Evolutionary conservation across 163 green algal species (phyloP).

Genomic region (Scenedesmus sp.): DNA sequence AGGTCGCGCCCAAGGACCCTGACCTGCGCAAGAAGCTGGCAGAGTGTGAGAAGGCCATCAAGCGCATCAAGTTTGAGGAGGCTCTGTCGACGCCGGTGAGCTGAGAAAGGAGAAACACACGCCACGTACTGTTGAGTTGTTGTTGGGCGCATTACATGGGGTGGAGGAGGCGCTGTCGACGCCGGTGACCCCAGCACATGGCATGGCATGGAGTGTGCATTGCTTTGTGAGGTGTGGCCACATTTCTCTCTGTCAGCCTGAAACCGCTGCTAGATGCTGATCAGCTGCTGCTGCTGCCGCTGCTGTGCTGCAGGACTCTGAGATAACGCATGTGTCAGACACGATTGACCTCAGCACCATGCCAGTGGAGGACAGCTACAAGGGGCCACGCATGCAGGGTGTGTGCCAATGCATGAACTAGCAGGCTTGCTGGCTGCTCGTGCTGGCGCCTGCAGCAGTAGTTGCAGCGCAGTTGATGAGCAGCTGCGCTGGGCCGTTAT

Average conservation of each 20-base stretch:
- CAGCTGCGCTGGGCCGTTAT: too few species aligned
- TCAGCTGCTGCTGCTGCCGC: background rate
- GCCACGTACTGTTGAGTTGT: background rate
- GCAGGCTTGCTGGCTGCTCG: too few species aligned
- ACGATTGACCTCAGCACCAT: constrained; percentile 83
- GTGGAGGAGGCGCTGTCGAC: too few species aligned
- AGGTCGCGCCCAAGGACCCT: constrained; percentile 87
- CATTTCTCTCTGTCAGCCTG: too few species aligned
- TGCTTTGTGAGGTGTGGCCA: background rate
- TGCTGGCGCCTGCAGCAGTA: background rate
- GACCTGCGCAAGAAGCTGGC: constrained; percentile 93
- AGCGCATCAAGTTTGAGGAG: constrained; percentile 92
- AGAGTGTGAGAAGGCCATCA: constrained; percentile 93
- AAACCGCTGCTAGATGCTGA: too few species aligned
- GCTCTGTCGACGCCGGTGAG: constrained; percentile 83
- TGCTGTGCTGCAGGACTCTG: constrained; percentile 62
- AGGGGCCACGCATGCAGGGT: constrained; percentile 87
- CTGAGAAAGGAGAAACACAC: background rate
- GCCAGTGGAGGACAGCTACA: constrained; percentile 88
- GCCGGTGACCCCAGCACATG: background rate
- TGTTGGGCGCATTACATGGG: background rate
- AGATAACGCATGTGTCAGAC: constrained; percentile 67
- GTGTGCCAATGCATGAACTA: too few species aligned
- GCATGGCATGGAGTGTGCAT: background rate
- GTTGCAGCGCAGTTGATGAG: too few species aligned